A percentile compares a stretch with the other conserved stretches of the same genome.
Conservation (phyloP, 305 asterid genomes). For the Striga hermonthica region DNA sequence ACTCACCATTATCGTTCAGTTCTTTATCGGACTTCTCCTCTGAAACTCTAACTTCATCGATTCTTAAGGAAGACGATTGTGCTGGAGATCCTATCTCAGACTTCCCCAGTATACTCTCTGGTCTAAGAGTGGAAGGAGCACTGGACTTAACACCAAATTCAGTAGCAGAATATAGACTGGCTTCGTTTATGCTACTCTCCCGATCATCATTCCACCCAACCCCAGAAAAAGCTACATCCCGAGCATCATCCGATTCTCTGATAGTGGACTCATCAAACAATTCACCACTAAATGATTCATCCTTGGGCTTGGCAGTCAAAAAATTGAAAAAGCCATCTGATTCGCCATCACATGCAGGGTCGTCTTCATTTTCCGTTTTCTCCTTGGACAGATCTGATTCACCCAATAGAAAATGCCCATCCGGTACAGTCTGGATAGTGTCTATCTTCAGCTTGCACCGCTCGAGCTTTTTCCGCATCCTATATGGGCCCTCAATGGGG, state of each 20-base stretch:
- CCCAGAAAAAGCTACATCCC: conserved; percentile 70
- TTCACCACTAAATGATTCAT: conserved; percentile 59
- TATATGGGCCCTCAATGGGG: conserved; percentile 98
- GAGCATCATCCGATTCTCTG: conserved; percentile 70
- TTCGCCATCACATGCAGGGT: conserved; percentile 51
- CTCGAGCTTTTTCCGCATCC: conserved; percentile 97
- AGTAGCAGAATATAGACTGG: conserved; percentile 88
- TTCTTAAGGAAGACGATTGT: conserved; percentile 60
- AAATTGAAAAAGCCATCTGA: conserved; percentile 64
- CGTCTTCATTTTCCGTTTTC: conserved; percentile 57
- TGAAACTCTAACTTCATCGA: conserved; percentile 58
- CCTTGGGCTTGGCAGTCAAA: conserved; percentile 56
- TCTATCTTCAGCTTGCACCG: conserved; percentile 74
- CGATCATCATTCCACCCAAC: conserved; percentile 88
- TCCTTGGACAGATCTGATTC: conserved; percentile 65
- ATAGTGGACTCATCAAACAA: conserved; percentile 66
- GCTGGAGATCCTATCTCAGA: conserved; percentile 81
- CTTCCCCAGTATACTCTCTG: conserved; percentile 70
- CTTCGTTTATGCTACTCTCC: conserved; percentile 86
- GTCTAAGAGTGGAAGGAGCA: conserved; percentile 60
- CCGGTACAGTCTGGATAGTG: conserved; percentile 67
- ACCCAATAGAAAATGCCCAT: conserved; percentile 60
- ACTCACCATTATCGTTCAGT: conserved; percentile 88
- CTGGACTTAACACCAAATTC: conserved; percentile 84
- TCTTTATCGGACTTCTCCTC: conserved; percentile 91